A percentile compares a stretch with the other conserved stretches of the same genome.
Evolutionary conservation across 176 grass and related monocot species (phyloP).

Genomic region (Musa beccarii): DNA sequence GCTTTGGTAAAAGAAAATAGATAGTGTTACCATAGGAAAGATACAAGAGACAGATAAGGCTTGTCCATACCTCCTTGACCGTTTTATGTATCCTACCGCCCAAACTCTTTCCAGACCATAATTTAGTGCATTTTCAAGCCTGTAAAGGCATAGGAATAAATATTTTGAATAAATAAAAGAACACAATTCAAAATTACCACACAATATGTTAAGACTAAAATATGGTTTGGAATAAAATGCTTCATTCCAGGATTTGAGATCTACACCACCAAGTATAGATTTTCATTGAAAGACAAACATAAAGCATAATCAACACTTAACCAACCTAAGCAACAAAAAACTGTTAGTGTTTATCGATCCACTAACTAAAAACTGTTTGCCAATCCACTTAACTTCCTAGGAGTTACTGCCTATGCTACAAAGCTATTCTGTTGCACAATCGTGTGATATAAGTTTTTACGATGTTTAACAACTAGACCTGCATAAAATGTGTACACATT

Average conservation of each 20-base stretch:
- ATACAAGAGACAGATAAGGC: neutral
- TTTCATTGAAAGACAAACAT: neutral
- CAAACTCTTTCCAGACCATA: conserved; percentile 78
- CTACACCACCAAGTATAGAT: neutral
- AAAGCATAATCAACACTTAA: neutral
- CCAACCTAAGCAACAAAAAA: neutral
- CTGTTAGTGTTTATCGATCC: too few species aligned
- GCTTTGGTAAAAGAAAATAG: neutral
- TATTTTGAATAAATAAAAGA: neutral
- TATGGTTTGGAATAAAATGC: too few species aligned
- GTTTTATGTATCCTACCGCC: conserved; percentile 66
- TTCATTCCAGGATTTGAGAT: too few species aligned
- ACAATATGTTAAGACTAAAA: neutral
- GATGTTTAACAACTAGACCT: too few species aligned
- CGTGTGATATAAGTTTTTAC: too few species aligned
- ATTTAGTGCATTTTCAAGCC: conserved; percentile 65
- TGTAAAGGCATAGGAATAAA: conserved; percentile 14
- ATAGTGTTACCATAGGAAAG: neutral
- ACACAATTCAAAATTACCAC: neutral
- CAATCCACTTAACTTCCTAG: too few species aligned
- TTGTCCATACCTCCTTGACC: conserved; percentile 45
- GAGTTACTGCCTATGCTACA: too few species aligned
- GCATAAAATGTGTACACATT: too few species aligned
- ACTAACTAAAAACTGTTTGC: too few species aligned
- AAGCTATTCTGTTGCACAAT: too few species aligned